Conservation (phyloP, 2,329 filamentous ascomycete genomes). For the Beauveria bassiana region DNA sequence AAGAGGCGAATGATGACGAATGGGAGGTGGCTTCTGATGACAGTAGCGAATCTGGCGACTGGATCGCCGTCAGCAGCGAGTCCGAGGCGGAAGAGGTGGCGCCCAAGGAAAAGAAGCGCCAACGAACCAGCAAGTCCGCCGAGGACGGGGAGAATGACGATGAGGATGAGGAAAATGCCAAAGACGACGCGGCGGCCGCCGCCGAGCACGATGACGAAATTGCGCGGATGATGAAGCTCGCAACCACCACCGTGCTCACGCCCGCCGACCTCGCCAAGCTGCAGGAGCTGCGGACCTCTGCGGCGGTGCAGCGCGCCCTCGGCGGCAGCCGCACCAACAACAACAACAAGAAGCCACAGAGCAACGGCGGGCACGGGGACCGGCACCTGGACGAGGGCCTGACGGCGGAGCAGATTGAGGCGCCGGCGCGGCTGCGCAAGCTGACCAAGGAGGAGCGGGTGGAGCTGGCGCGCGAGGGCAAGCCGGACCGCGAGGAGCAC, state of each 20-base stretch:
- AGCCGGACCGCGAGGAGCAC: conserved; percentile 69
- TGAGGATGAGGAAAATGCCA: conserved; percentile 17
- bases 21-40: conserved; percentile 56
- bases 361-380: conserved; percentile 28
- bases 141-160: conserved; percentile 19
- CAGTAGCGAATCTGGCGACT: conserved; percentile 70
- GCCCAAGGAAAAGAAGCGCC: conserved; percentile 43
- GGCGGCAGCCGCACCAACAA: conserved; percentile 41
- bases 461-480: conserved; percentile 73
- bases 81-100: conserved; percentile 64
- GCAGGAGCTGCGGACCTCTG: conserved; percentile 71
- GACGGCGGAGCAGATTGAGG: conserved; percentile 87
- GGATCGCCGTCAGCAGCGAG: conserved; percentile 83
- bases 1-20: conserved; percentile 50
- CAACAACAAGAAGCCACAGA: conserved; percentile 34
- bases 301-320: conserved; percentile 60
- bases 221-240: conserved; percentile 60
- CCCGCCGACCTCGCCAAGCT: conserved; percentile 95
- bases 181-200: conserved; percentile 24
- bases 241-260: conserved; percentile 90
- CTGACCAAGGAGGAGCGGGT: conserved; percentile 83
- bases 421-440: conserved; percentile 73
- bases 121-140: conserved; percentile 19
- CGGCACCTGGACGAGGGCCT: conserved; percentile 81
- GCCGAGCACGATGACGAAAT: conserved; percentile 32